Evolutionary conservation across 2,329 filamentous ascomycete species (phyloP).

Genomic region (Aspergillus cejpii): DNA sequence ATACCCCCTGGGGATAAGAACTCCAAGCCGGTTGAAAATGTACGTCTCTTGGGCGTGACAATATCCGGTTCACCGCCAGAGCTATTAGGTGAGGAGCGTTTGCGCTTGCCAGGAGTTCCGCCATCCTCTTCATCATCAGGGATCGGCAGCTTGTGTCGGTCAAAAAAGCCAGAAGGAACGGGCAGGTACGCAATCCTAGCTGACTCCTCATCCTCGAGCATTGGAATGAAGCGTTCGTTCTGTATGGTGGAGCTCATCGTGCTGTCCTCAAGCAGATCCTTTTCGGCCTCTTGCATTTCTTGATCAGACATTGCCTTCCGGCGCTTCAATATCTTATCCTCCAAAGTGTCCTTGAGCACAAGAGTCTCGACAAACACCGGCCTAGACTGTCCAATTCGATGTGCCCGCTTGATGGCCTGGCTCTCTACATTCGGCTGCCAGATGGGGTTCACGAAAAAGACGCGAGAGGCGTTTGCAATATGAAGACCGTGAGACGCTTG

Average conservation of each 20-base stretch:
- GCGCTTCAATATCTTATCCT: conserved; percentile 73
- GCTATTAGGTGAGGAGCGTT: conserved; percentile 1
- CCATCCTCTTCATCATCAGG: conserved; percentile 23
- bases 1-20: conserved; percentile 17
- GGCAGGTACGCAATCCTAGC: conserved; percentile 24
- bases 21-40: conserved; percentile 2
- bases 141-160: conserved; percentile 34
- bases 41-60: conserved; percentile 15
- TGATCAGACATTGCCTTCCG: conserved; percentile 65
- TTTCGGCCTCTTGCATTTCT: conserved; percentile 51
- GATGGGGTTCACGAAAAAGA: conserved; percentile 86
- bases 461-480: conserved; percentile 70
- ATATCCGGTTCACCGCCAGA: conserved; percentile 7
- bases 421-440: conserved; percentile 77
- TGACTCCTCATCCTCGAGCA: conserved; percentile 28
- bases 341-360: conserved; percentile 70
- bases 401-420: conserved; percentile 84
- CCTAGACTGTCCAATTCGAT: conserved; percentile 75
- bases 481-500: conserved; percentile 86
- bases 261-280: conserved; percentile 52
- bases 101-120: conserved; percentile 11
- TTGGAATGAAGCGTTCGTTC: conserved; percentile 46
- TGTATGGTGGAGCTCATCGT: conserved; percentile 55
- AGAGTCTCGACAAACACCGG: conserved; percentile 80
- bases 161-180: conserved; percentile 32